Evolutionary conservation across 164 flowering plant genomes (phyloP), one percentile per base, ranked within the genome.

Genomic region (Berberis thunbergii): DNA sequence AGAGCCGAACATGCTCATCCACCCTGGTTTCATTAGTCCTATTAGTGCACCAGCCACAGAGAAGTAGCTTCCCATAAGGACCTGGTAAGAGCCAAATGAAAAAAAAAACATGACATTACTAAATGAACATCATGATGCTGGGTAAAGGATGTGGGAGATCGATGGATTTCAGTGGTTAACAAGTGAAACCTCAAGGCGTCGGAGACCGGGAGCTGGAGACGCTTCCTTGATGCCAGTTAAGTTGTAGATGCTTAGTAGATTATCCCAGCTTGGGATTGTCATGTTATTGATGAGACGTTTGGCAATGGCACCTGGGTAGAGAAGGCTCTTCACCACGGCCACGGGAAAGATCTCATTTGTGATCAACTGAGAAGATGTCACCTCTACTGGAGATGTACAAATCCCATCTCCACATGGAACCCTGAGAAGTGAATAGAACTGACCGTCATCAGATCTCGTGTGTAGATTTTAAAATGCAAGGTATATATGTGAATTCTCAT

Each of bases 1-100:
- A 2, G 96, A 84, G 53, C 98, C 98, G 58, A 93, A 93, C 96
- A 93, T 83, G 76, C 86, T 84, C 97, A 93, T 93, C 73, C 91
- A 85, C 9, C 90, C 92, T 11, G 90, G 92, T 76, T 84, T 89
- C 64, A 88, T 49, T 38, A 89, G 41, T 46, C 96, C 90, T 70
- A 88, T 73, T 10, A 88, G 72, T 2, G 93, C 86, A 65, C 96
- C 97, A 6, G 98, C 98, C 60, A 89, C 96, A 59, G 83, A 73
- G 73, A 90, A 90, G 76, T 93, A 93, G 75, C 98, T 86, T 70
- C 98, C 98, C 0, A 97, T 92, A 70, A 93, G 95, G 74, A 93
- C 97, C 98, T 93, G 83, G 56, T 48, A 52, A 7, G 69, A 65
- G 49, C 49, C 1, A 57, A 40, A 39, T 3, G 8, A 11, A 42